Percentiles rank a stretch among this genome's conserved stretches.
Conservation (phyloP, 805 yeast species). For the Ogataea saltuana region DNA sequence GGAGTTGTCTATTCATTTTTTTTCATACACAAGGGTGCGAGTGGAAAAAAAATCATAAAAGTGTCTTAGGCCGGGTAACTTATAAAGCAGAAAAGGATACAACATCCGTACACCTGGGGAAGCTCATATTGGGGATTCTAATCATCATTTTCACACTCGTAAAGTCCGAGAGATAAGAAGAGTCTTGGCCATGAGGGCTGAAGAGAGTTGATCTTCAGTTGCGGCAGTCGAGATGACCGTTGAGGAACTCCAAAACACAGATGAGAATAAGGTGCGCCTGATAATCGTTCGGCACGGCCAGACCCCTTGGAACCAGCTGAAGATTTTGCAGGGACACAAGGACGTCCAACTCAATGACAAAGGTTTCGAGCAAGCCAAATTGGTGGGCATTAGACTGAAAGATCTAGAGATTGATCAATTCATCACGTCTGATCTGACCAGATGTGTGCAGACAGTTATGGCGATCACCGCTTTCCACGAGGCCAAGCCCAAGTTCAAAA, state of each 20-base stretch:
- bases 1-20: too few relatives aligned
- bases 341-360: constrained; percentile 62
- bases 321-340: constrained; percentile 77
- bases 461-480: constrained; percentile 39
- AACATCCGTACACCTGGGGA: too few relatives aligned
- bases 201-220: too few relatives aligned
- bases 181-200: too few relatives aligned
- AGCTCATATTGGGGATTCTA: too few relatives aligned
- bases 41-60: too few relatives aligned
- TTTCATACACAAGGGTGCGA: too few relatives aligned
- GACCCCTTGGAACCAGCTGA: constrained; percentile 68
- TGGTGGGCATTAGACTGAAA: constrained; percentile 49
- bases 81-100: too few relatives aligned
- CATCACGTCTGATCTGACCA: constrained; percentile 51
- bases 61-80: too few relatives aligned
- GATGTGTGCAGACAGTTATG: constrained; percentile 63
- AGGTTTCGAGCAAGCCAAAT: constrained; percentile 62
- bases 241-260: constrained; percentile 21
- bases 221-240: constrained; percentile 22
- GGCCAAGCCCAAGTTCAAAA: constrained; percentile 19
- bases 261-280: constrained; percentile 32
- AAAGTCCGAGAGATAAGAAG: too few relatives aligned
- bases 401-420: constrained; percentile 45
- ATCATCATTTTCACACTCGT: too few relatives aligned
- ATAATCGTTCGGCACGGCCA: constrained; percentile 83